These are phyloP conservation scores for Corniculantispora saksenae DNA, from an alignment of 2,329 filamentous ascomycete species.

Conservation along the genomic window DNA sequence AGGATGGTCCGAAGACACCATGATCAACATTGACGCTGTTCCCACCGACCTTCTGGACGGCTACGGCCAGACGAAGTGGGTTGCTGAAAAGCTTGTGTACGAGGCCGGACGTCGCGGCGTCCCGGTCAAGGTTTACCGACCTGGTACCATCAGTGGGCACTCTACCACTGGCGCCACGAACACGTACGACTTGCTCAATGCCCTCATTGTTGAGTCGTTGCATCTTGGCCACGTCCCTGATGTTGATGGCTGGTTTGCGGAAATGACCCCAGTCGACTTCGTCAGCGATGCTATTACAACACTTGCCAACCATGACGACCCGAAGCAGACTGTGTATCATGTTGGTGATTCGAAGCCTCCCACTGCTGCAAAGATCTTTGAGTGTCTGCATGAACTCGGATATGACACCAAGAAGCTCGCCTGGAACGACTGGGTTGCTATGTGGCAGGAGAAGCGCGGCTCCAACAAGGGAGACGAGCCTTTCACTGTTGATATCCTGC, in stretches of 20 bases:
- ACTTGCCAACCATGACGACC: slow-evolving; percentile 63
- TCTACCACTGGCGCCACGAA: slow-evolving; percentile 74
- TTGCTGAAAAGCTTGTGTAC: slow-evolving; percentile 72
- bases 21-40: slow-evolving; percentile 67
- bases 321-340: slow-evolving; percentile 69
- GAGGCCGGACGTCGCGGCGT: slow-evolving; percentile 69
- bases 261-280: slow-evolving; percentile 85
- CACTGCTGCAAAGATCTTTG: slow-evolving; percentile 65
- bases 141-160: slow-evolving; percentile 78
- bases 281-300: slow-evolving; percentile 74
- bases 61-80: slow-evolving; percentile 82
- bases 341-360: slow-evolving; percentile 73
- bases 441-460: slow-evolving; percentile 73
- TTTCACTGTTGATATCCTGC: slow-evolving; percentile 77
- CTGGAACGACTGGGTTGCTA: slow-evolving; percentile 73
- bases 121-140: slow-evolving; percentile 70
- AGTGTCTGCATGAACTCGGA: slow-evolving; percentile 64
- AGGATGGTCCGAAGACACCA: slow-evolving; percentile 71
- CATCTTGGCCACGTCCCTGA: slow-evolving; percentile 70
- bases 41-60: slow-evolving; percentile 69
- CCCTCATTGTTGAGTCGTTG: slow-evolving; percentile 74
- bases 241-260: slow-evolving; percentile 73
- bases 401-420: slow-evolving; percentile 66
- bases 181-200: slow-evolving; percentile 75
- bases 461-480: slow-evolving; percentile 66